A percentile compares a stretch with the other conserved stretches of the same genome.
phyloP scores from a whole-genome alignment of 2,329 filamentous ascomycete genomes.

The Sarocladiaceae sp. region DNA sequence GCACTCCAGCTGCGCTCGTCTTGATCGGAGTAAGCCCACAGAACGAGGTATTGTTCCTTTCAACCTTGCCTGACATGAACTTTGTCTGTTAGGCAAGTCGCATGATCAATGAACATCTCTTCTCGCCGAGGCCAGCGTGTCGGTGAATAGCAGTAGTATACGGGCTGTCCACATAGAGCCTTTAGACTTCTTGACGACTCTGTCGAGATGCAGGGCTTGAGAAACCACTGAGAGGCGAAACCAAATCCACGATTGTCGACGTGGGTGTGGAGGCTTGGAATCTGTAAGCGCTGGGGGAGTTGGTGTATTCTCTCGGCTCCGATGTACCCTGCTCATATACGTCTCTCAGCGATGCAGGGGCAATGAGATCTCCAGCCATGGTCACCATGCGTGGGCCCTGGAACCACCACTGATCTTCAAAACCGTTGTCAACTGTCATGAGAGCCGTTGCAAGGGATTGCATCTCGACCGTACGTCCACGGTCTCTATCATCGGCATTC shows the following conservation, averaged over 20 bases:
- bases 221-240: conserved; percentile 10
- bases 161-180: not conserved
- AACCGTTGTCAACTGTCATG: conserved; percentile 55
- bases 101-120: too few species aligned
- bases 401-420: conserved; percentile 56
- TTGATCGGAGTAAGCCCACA: too few species aligned
- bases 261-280: not conserved
- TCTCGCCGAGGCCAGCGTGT: too few species aligned
- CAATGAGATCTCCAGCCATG: conserved; percentile 12
- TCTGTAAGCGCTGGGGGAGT: not conserved
- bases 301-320: not conserved
- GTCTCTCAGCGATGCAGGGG: conserved; percentile 6
- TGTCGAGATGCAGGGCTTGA: conserved; percentile 1
- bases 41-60: too few species aligned
- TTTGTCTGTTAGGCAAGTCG: too few species aligned
- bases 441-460: conserved; percentile 47
- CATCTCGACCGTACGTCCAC: conserved; percentile 31
- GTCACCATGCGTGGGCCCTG: conserved; percentile 32
- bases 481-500: conserved; percentile 27
- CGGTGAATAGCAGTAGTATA: too few species aligned
- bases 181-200: not conserved
- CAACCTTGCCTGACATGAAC: too few species aligned
- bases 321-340: not conserved
- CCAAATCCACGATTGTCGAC: conserved; percentile 7
- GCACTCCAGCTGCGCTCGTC: too few species aligned